These are phyloP conservation scores for Nemania sp. DNA, from an alignment of 2,329 filamentous ascomycete species.

Conservation along the genomic window DNA sequence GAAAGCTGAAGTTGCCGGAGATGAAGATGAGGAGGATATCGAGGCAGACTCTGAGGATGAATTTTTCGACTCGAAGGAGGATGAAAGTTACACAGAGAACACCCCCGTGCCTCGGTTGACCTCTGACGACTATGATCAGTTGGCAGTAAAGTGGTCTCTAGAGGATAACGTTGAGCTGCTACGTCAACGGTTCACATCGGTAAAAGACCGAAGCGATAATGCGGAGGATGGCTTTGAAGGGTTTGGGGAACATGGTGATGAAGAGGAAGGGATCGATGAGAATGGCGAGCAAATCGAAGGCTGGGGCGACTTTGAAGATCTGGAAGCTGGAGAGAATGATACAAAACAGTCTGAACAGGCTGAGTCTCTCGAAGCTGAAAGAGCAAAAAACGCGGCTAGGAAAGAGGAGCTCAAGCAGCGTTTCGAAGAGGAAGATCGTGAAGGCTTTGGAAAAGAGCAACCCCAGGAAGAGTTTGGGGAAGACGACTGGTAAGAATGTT, in stretches of 20 bases:
- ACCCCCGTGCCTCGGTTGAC: conserved; percentile 73
- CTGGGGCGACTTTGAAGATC: conserved; percentile 76
- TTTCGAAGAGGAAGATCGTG: conserved; percentile 97
- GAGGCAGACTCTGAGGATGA: conserved; percentile 63
- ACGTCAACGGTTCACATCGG: conserved; percentile 74
- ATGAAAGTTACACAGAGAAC: conserved; percentile 75
- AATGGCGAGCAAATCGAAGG: conserved; percentile 28
- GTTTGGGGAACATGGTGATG: conserved; percentile 62
- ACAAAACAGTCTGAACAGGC: conserved; percentile 49
- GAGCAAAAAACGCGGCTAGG: conserved; percentile 83
- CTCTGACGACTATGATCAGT: conserved; percentile 68
- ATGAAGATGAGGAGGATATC: conserved; percentile 63
- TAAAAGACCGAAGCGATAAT: conserved; percentile 61
- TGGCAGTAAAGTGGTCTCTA: conserved; percentile 85
- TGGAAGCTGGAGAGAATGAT: conserved; percentile 75
- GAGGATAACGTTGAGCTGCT: conserved; percentile 77
- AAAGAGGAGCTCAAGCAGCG: conserved; percentile 94
- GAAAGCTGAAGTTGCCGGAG: conserved; percentile 67
- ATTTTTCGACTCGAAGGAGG: conserved; percentile 69
- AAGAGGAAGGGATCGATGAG: conserved; percentile 60
- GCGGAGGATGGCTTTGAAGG: conserved; percentile 57
- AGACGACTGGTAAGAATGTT: conserved; percentile 95
- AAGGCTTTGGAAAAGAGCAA: conserved; percentile 80
- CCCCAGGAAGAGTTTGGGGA: conserved; percentile 81
- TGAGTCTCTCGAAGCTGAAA: conserved; percentile 78